These are phyloP conservation scores for Gynochthodes officinalis DNA, from an alignment of 257 asterid species.

Conservation along the genomic window DNA sequence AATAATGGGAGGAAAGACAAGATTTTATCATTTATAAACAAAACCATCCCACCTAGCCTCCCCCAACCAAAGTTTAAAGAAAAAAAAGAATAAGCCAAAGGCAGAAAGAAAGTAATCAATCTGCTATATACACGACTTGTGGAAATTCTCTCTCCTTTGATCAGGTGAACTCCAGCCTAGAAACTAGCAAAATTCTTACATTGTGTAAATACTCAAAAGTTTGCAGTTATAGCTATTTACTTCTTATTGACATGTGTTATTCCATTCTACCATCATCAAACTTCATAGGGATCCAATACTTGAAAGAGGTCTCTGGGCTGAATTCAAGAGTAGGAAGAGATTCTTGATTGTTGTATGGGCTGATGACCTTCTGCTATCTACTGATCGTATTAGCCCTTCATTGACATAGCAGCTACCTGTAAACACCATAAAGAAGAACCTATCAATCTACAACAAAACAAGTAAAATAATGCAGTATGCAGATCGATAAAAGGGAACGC, in stretches of 20 bases:
- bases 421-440: neutral
- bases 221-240: neutral
- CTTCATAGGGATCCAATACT: neutral
- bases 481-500: neutral
- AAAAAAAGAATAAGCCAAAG: neutral
- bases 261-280: neutral
- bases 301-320: neutral
- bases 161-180: neutral
- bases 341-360: neutral
- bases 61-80: no score
- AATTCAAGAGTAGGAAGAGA: neutral
- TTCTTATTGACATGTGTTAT: neutral
- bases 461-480: neutral
- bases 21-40: no score
- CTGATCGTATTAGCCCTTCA: neutral
- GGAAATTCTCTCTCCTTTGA: constrained; percentile 2
- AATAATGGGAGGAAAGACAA: neutral
- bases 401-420: neutral
- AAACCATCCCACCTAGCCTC: no score
- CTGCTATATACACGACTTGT: neutral
- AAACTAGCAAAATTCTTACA: neutral
- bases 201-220: neutral
- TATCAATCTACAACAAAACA: neutral
- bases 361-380: neutral
- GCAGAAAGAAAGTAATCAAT: neutral